Evolutionary conservation across 2,329 filamentous ascomycete species (phyloP).

Genomic region (Xylaria hypoxylon): DNA sequence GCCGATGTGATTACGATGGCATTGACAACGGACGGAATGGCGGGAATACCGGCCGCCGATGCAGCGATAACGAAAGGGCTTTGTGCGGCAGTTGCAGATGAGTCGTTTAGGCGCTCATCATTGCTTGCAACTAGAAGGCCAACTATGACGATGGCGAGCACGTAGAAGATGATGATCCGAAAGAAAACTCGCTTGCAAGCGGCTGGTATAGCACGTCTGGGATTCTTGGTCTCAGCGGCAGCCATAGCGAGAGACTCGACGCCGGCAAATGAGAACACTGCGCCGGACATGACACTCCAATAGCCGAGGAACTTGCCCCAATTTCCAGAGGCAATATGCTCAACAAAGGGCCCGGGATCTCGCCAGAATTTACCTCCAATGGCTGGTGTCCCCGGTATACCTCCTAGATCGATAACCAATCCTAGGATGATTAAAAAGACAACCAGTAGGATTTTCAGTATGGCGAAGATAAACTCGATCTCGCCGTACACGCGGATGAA

Average conservation of each 20-base stretch:
- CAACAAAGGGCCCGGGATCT: slow-evolving; percentile 74
- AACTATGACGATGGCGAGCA: slow-evolving; percentile 66
- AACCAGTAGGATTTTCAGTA: slow-evolving; percentile 70
- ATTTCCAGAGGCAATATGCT: slow-evolving; percentile 68
- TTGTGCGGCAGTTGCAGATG: slow-evolving; percentile 61
- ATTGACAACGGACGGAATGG: slow-evolving; percentile 79
- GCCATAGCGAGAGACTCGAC: slow-evolving; percentile 66
- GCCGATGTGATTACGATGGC: slow-evolving; percentile 79
- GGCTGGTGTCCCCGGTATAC: slow-evolving; percentile 66
- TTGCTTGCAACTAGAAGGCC: slow-evolving; percentile 70
- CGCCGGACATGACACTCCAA: slow-evolving; percentile 62
- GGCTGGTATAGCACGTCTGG: slow-evolving; percentile 58
- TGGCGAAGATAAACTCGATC: slow-evolving; percentile 64
- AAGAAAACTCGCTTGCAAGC: slow-evolving; percentile 70
- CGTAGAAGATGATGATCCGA: slow-evolving; percentile 68
- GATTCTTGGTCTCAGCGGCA: slow-evolving; percentile 59
- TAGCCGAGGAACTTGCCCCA: slow-evolving; percentile 74
- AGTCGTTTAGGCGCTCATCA: slow-evolving; percentile 60
- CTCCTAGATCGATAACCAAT: slow-evolving; percentile 72
- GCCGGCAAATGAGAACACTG: slow-evolving; percentile 60
- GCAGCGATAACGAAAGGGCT: slow-evolving; percentile 79
- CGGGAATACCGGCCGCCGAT: slow-evolving; percentile 72
- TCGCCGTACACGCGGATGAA: slow-evolving; percentile 71
- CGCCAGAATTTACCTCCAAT: slow-evolving; percentile 78
- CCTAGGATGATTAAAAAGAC: slow-evolving; percentile 71